Evolutionary conservation across 352 stramenopile genomes (phyloP), one percentile per base, ranked within the genome.

Genomic region (Globisporangium splendens): DNA sequence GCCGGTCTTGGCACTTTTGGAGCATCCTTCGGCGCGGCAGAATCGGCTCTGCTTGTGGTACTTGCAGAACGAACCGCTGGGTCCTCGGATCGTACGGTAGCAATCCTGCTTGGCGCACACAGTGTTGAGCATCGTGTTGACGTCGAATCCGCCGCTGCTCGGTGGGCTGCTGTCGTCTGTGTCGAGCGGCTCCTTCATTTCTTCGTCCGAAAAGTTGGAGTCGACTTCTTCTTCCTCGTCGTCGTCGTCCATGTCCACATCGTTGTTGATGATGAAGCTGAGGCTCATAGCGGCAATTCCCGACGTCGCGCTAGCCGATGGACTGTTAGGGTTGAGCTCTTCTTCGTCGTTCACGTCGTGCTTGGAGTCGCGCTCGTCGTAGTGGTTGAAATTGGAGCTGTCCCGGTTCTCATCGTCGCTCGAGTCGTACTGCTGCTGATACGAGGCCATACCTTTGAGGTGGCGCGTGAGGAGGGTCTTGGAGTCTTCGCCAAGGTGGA

Each of bases 11-110:
- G 84, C 82, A 44, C 78, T 85, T 69, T 91, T 93, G 56, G 65
- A 53, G 61, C 83, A 91, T 33, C 63, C 68, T 2, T 88, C 76
- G 15, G 77, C 75, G n/a, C 73, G 79, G 56, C 81, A 91, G 59
- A 91, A 89, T 52, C 82, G 82, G 57, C 79, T 90, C 54, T 88
- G 79, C 71, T 92, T 92, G 75, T 90, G 79, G 58, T 89, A 89
- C 73, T 92, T 89, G 76, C 79, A 92, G 68, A 89, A 90, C 54
- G 79, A 80, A 42, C 82, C 82, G 42, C 47, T 72, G 15, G 80
- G 74, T 2, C 83, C 75, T 21, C 78, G 76, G 56, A 89, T 87
- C 58, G 80, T 87, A n/a, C 80, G 80, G 59, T 88, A 85, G 70
- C 83, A 92, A 56, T 89, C 78, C 11, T 67, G 65, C 64, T 92